These are phyloP conservation scores for Scleromitrula shiraiana DNA, from an alignment of 2,329 filamentous ascomycete genomes.

Conservation along the genomic window DNA sequence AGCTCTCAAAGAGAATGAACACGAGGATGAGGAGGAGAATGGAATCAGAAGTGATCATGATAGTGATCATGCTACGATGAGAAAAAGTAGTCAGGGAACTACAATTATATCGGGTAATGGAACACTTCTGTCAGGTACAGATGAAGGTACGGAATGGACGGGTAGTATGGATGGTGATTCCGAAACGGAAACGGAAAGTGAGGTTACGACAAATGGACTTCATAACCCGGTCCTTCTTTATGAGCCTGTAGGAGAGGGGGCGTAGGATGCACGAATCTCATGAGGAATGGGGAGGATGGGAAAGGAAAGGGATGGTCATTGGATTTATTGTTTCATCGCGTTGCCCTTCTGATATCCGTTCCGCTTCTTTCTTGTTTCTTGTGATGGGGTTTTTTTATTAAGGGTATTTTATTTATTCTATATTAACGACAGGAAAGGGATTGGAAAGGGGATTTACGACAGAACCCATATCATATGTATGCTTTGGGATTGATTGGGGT, in stretches of 20 bases:
- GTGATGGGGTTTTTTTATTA: not conserved
- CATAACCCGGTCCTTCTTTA: slow-evolving; percentile 18
- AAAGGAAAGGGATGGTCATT: not conserved
- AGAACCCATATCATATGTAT: slow-evolving; percentile 5
- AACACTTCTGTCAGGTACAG: slow-evolving; percentile 16
- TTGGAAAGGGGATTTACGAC: not conserved
- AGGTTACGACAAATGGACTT: slow-evolving; percentile 7
- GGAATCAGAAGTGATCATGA: slow-evolving; percentile 10
- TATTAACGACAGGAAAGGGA: not conserved
- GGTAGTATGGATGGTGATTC: slow-evolving; percentile 23
- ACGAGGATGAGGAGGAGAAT: slow-evolving; percentile 34
- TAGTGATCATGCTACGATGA: slow-evolving; percentile 24
- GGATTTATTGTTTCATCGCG: too few species aligned
- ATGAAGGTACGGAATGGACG: slow-evolving; percentile 27
- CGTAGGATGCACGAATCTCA: too few species aligned
- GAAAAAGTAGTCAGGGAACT: slow-evolving; percentile 27
- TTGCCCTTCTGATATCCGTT: too few species aligned
- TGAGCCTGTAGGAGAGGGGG: slow-evolving; percentile 18
- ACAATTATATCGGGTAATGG: slow-evolving; percentile 23
- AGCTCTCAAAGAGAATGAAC: slow-evolving; percentile 50
- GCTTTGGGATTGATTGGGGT: slow-evolving; percentile 3
- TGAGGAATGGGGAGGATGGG: not conserved
- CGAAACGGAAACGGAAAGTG: slow-evolving; percentile 10
- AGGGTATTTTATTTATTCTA: too few species aligned
- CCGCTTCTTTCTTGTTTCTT: not conserved